These are phyloP conservation scores for Monilinia vaccinii-corymbosi DNA, from an alignment of 2,329 filamentous ascomycete species.

Conservation along the genomic window DNA sequence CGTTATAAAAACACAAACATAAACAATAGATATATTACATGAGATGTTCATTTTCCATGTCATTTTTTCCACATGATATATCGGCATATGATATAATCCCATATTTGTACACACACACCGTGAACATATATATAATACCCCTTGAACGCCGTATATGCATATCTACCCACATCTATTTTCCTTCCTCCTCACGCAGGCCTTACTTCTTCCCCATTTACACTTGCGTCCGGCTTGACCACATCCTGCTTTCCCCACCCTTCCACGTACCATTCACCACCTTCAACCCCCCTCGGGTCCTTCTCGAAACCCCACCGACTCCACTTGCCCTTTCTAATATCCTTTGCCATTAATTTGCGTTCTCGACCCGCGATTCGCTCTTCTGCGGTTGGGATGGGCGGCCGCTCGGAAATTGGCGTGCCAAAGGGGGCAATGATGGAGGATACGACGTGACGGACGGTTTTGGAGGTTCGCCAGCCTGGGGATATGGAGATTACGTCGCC, in stretches of 20 bases:
- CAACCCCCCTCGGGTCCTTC: slow-evolving; percentile 6
- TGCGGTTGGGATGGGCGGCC: slow-evolving; percentile 56
- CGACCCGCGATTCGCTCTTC: slow-evolving; percentile 50
- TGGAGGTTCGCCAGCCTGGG: slow-evolving; percentile 55
- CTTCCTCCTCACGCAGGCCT: not conserved
- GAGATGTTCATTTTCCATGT: not conserved
- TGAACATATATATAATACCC: not conserved
- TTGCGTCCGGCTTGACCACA: not conserved
- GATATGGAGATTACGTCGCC: slow-evolving; percentile 69
- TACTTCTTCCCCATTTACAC: not conserved
- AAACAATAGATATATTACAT: not conserved
- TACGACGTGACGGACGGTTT: slow-evolving; percentile 64
- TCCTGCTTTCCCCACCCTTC: slow-evolving; percentile 17
- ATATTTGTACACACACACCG: slow-evolving; percentile 1
- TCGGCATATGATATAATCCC: slow-evolving; percentile 8
- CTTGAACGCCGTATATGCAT: slow-evolving; percentile 8
- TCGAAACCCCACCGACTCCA: slow-evolving; percentile 10
- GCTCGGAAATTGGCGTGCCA: slow-evolving; percentile 51
- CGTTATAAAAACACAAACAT: not conserved
- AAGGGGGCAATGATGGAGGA: slow-evolving; percentile 65
- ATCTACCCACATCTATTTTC: not conserved
- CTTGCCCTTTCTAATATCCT: slow-evolving; percentile 41
- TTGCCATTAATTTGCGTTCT: slow-evolving; percentile 45
- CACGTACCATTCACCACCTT: slow-evolving; percentile 1
- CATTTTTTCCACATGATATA: not conserved